These are phyloP conservation scores for Phialophora tarda DNA, from an alignment of 2,329 filamentous ascomycete genomes.

Conservation along the genomic window DNA sequence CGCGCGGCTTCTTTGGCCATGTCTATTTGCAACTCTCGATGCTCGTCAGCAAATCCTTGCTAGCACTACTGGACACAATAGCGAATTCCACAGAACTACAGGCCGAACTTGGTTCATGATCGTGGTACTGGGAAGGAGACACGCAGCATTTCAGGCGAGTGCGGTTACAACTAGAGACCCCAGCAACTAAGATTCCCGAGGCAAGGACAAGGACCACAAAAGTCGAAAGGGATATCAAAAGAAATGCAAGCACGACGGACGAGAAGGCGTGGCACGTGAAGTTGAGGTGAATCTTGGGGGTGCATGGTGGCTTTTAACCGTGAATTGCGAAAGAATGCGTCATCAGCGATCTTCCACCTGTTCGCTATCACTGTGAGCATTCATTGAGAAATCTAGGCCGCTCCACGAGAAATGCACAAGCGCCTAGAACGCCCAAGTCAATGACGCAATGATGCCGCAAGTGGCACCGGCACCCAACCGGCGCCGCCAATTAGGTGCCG, in stretches of 20 bases:
- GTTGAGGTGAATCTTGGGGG: neutral
- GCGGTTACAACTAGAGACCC: neutral
- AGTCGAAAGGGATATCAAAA: neutral
- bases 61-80: neutral
- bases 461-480: neutral
- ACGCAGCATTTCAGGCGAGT: neutral
- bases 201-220: neutral
- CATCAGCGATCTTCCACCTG: neutral
- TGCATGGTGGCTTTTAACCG: neutral
- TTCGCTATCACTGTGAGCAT: neutral
- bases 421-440: neutral
- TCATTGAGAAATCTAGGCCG: neutral
- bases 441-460: neutral
- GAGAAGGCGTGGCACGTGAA: neutral
- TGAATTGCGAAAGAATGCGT: neutral
- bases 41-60: neutral
- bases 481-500: neutral
- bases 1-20: slow-evolving; percentile 36
- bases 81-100: neutral
- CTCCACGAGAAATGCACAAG: neutral
- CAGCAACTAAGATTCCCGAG: neutral
- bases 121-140: neutral
- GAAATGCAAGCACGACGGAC: neutral
- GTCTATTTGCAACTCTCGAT: neutral
- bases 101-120: neutral